phyloP scores from a whole-genome alignment of 1,284 basidiomycete genomes.

The Coniferiporia weirii region DNA sequence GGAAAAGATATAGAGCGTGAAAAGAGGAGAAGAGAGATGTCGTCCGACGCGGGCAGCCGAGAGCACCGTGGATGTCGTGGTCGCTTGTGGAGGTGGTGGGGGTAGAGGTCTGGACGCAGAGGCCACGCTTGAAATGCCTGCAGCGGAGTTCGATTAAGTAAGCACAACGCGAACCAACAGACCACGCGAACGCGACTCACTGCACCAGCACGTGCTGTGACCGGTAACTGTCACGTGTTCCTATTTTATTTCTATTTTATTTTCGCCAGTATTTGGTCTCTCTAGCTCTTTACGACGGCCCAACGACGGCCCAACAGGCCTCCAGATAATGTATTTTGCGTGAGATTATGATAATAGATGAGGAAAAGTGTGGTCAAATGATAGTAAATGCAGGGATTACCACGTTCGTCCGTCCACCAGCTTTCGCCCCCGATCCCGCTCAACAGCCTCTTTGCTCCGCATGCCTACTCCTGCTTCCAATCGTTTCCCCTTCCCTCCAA shows the following conservation, averaged over 20 bases:
- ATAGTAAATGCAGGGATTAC: slow-evolving; percentile 18
- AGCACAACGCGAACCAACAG: background rate
- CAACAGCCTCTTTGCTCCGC: slow-evolving; percentile 56
- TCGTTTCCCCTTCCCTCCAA: slow-evolving; percentile 65
- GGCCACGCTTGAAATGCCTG: slow-evolving; percentile 3
- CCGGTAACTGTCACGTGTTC: background rate
- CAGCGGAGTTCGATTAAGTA: background rate
- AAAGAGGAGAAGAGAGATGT: background rate
- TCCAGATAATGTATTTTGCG: background rate
- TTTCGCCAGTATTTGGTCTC: background rate
- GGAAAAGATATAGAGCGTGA: background rate
- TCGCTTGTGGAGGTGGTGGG: background rate
- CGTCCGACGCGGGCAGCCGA: background rate
- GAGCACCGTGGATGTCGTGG: background rate
- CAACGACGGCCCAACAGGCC: no score
- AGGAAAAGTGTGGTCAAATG: background rate
- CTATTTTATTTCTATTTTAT: background rate
- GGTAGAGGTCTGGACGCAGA: slow-evolving; percentile 3
- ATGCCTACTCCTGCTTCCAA: slow-evolving; percentile 65
- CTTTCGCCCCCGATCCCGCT: slow-evolving; percentile 68
- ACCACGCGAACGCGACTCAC: background rate
- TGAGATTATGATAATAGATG: background rate
- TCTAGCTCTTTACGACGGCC: no score
- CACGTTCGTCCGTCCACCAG: slow-evolving; percentile 55
- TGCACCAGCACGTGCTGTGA: background rate